Conservation (phyloP, 129 eudicot species). For the Centella asiatica region DNA sequence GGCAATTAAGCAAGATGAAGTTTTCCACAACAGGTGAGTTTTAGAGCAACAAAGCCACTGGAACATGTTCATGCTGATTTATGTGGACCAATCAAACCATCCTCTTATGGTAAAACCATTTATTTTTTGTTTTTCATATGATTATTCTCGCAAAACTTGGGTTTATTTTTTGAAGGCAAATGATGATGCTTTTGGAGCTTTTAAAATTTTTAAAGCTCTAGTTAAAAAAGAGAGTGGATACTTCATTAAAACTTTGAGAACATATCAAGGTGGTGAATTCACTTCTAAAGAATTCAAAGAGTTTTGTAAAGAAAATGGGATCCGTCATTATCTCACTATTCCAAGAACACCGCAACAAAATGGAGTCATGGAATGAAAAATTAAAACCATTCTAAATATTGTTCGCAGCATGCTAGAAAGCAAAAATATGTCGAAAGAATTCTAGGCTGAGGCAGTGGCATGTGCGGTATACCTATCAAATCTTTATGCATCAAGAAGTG, state of each 20-base stretch:
- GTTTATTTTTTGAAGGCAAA: neutral
- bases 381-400: neutral
- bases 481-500: neutral
- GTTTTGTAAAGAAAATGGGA: neutral
- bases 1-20: too few relatives aligned
- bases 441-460: too few relatives aligned
- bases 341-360: too few relatives aligned
- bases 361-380: too few relatives aligned
- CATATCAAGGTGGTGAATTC: neutral
- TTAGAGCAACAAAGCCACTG: slow-evolving; percentile 2
- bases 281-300: neutral
- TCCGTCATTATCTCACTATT: too few relatives aligned
- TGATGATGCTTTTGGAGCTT: neutral
- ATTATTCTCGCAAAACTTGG: neutral
- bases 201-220: neutral
- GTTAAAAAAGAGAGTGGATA: too few relatives aligned
- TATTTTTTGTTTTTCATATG: neutral
- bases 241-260: neutral
- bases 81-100: neutral
- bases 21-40: neutral
- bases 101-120: neutral
- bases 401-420: neutral
- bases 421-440: neutral
- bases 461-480: neutral
- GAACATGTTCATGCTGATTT: slow-evolving; percentile 1